A percentile compares a stretch with the other conserved stretches of the same genome.
Conservation (phyloP, 306 rosid genomes). For the Cucurbita ficifolia region DNA sequence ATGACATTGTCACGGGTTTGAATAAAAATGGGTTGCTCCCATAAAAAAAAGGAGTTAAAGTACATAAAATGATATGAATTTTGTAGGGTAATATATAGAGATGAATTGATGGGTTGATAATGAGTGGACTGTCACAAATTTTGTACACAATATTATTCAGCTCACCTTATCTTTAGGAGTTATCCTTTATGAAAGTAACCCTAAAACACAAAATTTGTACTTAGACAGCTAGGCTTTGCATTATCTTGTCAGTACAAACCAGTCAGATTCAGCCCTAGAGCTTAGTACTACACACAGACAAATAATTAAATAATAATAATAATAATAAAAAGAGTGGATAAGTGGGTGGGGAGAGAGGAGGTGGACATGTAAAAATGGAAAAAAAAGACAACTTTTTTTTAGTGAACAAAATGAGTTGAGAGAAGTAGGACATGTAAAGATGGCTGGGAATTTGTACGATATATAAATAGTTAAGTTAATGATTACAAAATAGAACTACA, state of each 20-base stretch:
- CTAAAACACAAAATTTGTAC: slow-evolving; percentile 7
- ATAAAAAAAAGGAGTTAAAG: neutral
- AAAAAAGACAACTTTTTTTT: slow-evolving; percentile 1
- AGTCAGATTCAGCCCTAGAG: slow-evolving; percentile 18
- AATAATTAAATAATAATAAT: neutral
- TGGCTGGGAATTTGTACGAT: too few relatives aligned
- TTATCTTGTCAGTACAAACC: slow-evolving; percentile 35
- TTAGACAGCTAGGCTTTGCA: slow-evolving; percentile 27
- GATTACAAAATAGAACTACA: too few relatives aligned
- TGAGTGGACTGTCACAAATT: neutral
- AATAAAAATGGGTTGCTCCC: neutral
- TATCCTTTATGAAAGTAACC: slow-evolving; percentile 81
- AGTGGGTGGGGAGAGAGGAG: slow-evolving; percentile 19
- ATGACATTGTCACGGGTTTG: neutral
- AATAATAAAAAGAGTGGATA: neutral
- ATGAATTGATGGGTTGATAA: neutral
- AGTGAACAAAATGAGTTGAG: too few relatives aligned
- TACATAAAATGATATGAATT: neutral
- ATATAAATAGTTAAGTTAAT: too few relatives aligned
- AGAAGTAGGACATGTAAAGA: too few relatives aligned
- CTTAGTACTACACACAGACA: neutral
- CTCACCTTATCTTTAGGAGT: slow-evolving; percentile 29
- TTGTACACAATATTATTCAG: neutral
- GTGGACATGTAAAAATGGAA: slow-evolving; percentile 79
- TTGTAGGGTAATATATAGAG: neutral